These are phyloP conservation scores for Wickerhamiella azymoides DNA, from an alignment of 805 yeast species.

Conservation along the genomic window DNA sequence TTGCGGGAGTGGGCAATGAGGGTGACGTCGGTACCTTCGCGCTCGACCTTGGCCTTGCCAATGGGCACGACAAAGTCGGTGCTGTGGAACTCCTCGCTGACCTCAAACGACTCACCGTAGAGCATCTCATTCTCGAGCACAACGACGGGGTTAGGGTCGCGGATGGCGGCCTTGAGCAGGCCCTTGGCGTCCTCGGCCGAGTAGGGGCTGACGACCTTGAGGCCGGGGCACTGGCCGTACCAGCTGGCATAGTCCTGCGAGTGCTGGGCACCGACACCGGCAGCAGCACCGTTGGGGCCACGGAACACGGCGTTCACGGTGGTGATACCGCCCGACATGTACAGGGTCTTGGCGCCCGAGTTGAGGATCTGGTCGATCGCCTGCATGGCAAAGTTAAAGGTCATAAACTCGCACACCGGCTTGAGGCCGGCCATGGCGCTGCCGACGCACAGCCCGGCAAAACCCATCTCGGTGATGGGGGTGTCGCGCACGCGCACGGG, in stretches of 20 bases:
- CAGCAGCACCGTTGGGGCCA: constrained; percentile 99
- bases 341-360: constrained; percentile 96
- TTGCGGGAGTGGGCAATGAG: constrained; percentile 87
- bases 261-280: constrained; percentile 99
- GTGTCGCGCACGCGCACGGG: constrained; percentile 88
- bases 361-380: constrained; percentile 96
- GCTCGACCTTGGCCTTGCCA: constrained; percentile 91
- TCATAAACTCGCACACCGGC: constrained; percentile 98
- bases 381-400: constrained; percentile 99
- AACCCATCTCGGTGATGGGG: constrained; percentile 99
- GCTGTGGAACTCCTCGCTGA: constrained; percentile 76
- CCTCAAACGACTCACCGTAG: constrained; percentile 83
- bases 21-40: constrained; percentile 81
- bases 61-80: constrained; percentile 86
- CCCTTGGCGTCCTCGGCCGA: constrained; percentile 95
- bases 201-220: constrained; percentile 91
- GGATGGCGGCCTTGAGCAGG: constrained; percentile 84
- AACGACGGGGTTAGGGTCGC: constrained; percentile 97
- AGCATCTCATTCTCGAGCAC: constrained; percentile 91
- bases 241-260: constrained; percentile 96
- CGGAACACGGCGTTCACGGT: constrained; percentile 95
- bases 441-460: constrained; percentile 89
- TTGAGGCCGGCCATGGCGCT: constrained; percentile 92
- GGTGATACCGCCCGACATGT: constrained; percentile 99
- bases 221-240: constrained; percentile 97